phyloP scores from a whole-genome alignment of 306 rosid genomes.

The Senna siamea region DNA sequence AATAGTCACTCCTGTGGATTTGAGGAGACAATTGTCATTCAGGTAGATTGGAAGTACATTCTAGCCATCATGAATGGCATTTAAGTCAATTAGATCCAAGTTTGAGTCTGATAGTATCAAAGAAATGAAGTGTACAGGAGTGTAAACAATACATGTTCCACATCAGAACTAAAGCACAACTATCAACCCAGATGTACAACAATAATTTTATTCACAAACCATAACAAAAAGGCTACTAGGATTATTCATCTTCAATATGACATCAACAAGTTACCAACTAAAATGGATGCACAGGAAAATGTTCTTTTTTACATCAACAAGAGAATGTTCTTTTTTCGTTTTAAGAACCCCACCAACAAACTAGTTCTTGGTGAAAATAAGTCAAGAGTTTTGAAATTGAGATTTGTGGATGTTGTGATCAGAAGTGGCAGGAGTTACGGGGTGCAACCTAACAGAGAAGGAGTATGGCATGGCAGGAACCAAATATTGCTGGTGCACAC shows the following conservation, averaged over 20 bases:
- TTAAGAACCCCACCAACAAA: conserved; percentile 11
- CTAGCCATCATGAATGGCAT: too few species aligned
- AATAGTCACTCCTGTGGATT: too few species aligned
- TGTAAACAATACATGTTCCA: not conserved
- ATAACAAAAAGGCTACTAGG: not conserved
- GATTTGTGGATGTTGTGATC: conserved; percentile 72
- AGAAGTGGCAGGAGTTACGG: conserved; percentile 58
- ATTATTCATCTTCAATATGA: conserved; percentile 20
- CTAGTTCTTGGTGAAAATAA: conserved; percentile 14
- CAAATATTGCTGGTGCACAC: conserved; percentile 69
- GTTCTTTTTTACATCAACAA: conserved; percentile 16
- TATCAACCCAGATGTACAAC: conserved; percentile 20
- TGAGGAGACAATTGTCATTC: too few species aligned
- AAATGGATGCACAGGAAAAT: conserved; percentile 2
- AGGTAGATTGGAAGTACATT: too few species aligned
- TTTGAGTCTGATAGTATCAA: not conserved
- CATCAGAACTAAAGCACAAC: conserved; percentile 13
- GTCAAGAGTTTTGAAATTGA: conserved; percentile 54
- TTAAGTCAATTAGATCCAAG: not conserved
- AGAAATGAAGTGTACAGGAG: not conserved
- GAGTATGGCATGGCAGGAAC: conserved; percentile 63
- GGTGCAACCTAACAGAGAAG: conserved; percentile 69
- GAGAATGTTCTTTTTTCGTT: not conserved
- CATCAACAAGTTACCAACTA: conserved; percentile 21
- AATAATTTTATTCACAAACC: not conserved